Base-by-base conservation (phyloP, 495 filamentous ascomycete genomes). In the Penicillium dipodomyicola region DNA sequence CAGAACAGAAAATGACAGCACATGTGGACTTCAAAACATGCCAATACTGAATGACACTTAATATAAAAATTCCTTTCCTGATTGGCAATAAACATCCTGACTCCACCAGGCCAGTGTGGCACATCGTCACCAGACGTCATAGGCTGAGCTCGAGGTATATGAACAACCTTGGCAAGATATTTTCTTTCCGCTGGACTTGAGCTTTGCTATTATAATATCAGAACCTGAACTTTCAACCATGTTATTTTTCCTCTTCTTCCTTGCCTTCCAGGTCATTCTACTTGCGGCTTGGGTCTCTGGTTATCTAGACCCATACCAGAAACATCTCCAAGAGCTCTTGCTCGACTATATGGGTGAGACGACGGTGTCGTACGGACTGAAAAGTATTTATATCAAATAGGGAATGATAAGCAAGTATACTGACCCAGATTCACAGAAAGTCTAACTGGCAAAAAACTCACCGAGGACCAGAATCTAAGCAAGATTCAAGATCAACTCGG, bases 281-380 rank as follows among this genome's bases (percentile, higher is more conserved):
- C 37, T 69, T 22, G 61, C 51, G 30, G 72, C 72, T 11, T 75
- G 72, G 72, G 67, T 74, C 27, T 59, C 59, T 3, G 72, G 72
- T 35, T 57, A 61, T 19, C 56, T 75, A 12, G 72, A 74, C 42
- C 61, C 60, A 9, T 69, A 72, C 48, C 72, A 75, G 52, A 69
- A 70, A 51, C 65, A 65, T 39, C 60, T 78, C 23, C 77, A 83
- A 55, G 70, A 80, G 40, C 59, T 79, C 5, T 56, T 79, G 2
- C 67, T 82, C 2, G 72, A 81, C 54, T 71, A 68, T 37, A 81
- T 82, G 73, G 80, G 79, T 15, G 80, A 83, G 61, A 83, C 75
- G 27, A 80, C 79, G 48, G 69, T 67, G 1, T 69, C 65, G 5
- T 75, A 73, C 58, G 72, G 68, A 23, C 19, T 73, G 10, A 75